Percentiles rank a stretch among this genome's conserved stretches.
phyloP scores from a whole-genome alignment of 352 stramenopile genomes.

The Ophiocytium majus region DNA sequence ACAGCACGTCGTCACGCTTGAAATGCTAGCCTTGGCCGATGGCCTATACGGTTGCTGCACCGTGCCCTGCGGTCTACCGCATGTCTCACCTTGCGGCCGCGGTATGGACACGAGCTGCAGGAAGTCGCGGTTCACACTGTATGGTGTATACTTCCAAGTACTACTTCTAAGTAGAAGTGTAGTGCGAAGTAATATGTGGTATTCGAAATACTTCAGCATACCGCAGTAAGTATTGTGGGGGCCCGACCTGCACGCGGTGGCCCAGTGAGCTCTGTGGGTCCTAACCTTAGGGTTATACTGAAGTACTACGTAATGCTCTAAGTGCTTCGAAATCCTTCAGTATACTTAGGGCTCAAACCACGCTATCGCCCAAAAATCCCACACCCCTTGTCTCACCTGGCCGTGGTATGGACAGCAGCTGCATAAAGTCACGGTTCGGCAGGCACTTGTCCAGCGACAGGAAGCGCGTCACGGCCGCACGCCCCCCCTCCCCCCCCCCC shows the following conservation, averaged over 20 bases:
- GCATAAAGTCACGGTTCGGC: slow-evolving; percentile 59
- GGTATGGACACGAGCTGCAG: slow-evolving; percentile 45
- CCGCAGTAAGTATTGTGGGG: background rate
- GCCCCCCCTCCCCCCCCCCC: background rate
- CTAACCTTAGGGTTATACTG: too few species aligned
- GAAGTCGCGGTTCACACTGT: slow-evolving; percentile 55
- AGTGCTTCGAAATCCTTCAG: too few species aligned
- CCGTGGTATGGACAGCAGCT: slow-evolving; percentile 42
- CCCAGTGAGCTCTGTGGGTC: too few species aligned
- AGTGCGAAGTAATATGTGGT: too few species aligned
- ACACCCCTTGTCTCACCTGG: slow-evolving; percentile 11
- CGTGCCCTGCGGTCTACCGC: too few species aligned
- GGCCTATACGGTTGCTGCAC: too few species aligned
- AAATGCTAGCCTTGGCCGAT: too few species aligned
- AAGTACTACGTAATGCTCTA: too few species aligned
- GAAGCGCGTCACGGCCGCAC: slow-evolving; percentile 87
- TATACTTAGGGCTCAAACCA: background rate
- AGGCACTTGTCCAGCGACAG: slow-evolving; percentile 99
- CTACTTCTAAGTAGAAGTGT: too few species aligned
- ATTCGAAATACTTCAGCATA: too few species aligned
- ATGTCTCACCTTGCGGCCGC: slow-evolving; percentile 22
- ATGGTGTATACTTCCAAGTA: too few species aligned
- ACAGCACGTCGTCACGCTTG: too few species aligned
- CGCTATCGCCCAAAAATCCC: background rate
- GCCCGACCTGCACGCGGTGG: background rate